phyloP scores from a whole-genome alignment of 257 asterid genomes.

The Buddleja alternifolia region DNA sequence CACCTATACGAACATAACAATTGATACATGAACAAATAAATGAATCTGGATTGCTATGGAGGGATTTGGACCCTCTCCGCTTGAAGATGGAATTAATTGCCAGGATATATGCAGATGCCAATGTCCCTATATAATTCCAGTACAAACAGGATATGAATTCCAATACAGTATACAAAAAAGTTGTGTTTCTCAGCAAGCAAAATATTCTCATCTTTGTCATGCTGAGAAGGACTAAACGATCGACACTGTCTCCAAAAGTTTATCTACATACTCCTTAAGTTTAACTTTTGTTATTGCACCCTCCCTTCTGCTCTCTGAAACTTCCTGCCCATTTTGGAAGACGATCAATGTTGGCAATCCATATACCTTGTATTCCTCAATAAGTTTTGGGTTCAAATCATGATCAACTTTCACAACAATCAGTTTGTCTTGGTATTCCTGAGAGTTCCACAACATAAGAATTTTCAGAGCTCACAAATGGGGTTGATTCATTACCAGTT shows the following conservation, averaged over 20 bases:
- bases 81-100: too few species aligned
- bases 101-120: too few species aligned
- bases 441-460: slow-evolving; percentile 11
- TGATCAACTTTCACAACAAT: slow-evolving; percentile 76
- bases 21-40: too few species aligned
- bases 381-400: slow-evolving; percentile 74
- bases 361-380: slow-evolving; percentile 80
- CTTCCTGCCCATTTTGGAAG: slow-evolving; percentile 78
- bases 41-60: too few species aligned
- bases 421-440: slow-evolving; percentile 80
- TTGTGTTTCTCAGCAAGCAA: neutral
- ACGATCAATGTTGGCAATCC: slow-evolving; percentile 80
- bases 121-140: too few species aligned
- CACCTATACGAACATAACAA: too few species aligned
- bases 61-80: too few species aligned
- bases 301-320: slow-evolving; percentile 76
- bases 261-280: slow-evolving; percentile 68
- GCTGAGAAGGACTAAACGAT: slow-evolving; percentile 38
- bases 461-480: too few species aligned
- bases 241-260: slow-evolving; percentile 55
- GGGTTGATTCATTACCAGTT: too few species aligned
- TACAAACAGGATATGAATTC: neutral
- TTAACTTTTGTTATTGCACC: slow-evolving; percentile 83
- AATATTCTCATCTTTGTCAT: slow-evolving; percentile 18
- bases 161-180: slow-evolving; percentile 1